phyloP scores from a whole-genome alignment of 768 basidiomycete genomes.

The Tylopilus vinaceipallidus region DNA sequence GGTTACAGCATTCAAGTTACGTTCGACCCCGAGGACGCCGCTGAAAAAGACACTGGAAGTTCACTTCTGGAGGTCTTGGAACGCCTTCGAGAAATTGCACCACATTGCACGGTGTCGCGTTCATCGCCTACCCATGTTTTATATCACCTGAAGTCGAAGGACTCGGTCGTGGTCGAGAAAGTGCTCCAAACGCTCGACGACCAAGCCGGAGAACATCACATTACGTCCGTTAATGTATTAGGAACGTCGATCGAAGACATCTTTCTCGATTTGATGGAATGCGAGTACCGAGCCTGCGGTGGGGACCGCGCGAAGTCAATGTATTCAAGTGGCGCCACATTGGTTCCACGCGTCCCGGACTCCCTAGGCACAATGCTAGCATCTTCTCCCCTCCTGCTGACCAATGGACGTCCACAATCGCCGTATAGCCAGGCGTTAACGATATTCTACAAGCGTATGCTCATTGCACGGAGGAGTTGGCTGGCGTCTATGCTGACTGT shows the following conservation, averaged over 20 bases:
- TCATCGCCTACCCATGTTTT: conserved; percentile 43
- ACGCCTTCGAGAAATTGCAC: conserved; percentile 44
- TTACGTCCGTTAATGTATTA: conserved; percentile 61
- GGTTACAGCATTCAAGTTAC: conserved; percentile 66
- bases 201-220: conserved; percentile 35
- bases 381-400: conserved; percentile 27
- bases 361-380: background rate
- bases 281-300: conserved; percentile 24
- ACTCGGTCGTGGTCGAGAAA: conserved; percentile 49
- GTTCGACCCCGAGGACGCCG: conserved; percentile 38
- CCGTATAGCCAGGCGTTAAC: conserved; percentile 66
- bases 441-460: conserved; percentile 67
- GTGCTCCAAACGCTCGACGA: conserved; percentile 56
- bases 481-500: conserved; percentile 56
- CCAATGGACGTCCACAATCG: conserved; percentile 50
- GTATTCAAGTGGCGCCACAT: conserved; percentile 3
- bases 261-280: conserved; percentile 69
- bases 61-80: conserved; percentile 35
- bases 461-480: conserved; percentile 69
- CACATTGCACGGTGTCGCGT: conserved; percentile 41
- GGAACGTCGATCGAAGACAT: conserved; percentile 81
- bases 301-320: conserved; percentile 21
- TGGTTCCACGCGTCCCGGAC: background rate
- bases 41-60: conserved; percentile 17
- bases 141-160: conserved; percentile 63